Conservation (phyloP, 2,329 filamentous ascomycete species). For the Metarhizium sp. region DNA sequence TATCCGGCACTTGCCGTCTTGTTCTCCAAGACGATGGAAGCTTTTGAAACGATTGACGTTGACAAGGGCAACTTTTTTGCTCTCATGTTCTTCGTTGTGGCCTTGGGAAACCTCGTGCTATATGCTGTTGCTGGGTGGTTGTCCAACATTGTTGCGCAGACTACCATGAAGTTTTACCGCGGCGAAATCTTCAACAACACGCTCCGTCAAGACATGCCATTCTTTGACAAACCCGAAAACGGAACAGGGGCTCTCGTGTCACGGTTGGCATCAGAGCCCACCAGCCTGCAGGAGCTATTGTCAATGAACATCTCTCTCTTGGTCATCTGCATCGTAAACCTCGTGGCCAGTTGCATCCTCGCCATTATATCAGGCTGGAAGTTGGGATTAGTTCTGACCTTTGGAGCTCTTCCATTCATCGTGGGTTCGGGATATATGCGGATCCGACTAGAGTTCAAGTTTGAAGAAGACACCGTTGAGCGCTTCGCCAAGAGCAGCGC, state of each 20-base stretch:
- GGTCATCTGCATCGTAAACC: conserved; percentile 33
- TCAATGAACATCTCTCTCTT: conserved; percentile 39
- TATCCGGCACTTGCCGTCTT: conserved; percentile 31
- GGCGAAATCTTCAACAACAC: conserved; percentile 38
- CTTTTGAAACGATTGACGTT: conserved; percentile 15
- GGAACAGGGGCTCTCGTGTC: conserved; percentile 29
- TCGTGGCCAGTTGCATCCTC: conserved; percentile 35
- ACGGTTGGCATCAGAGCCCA: conserved; percentile 27
- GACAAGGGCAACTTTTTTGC: conserved; percentile 40
- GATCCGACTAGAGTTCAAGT: conserved; percentile 37
- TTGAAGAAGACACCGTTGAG: conserved; percentile 33
- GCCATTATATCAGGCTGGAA: conserved; percentile 40
- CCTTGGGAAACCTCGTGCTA: conserved; percentile 32
- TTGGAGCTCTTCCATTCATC: conserved; percentile 36
- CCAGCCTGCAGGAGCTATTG: conserved; percentile 40
- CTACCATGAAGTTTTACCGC: conserved; percentile 25
- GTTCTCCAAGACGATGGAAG: conserved; percentile 29
- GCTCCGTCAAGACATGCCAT: conserved; percentile 43
- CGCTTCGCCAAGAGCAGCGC: conserved; percentile 37
- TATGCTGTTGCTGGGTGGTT: conserved; percentile 31
- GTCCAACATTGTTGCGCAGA: conserved; percentile 26
- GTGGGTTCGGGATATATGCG: conserved; percentile 35
- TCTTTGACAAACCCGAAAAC: conserved; percentile 30
- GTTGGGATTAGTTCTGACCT: conserved; percentile 36
- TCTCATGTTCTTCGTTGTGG: conserved; percentile 47